phyloP scores from a whole-genome alignment of 192 early-diverging fungal species.

The Coemansia sp. region DNA sequence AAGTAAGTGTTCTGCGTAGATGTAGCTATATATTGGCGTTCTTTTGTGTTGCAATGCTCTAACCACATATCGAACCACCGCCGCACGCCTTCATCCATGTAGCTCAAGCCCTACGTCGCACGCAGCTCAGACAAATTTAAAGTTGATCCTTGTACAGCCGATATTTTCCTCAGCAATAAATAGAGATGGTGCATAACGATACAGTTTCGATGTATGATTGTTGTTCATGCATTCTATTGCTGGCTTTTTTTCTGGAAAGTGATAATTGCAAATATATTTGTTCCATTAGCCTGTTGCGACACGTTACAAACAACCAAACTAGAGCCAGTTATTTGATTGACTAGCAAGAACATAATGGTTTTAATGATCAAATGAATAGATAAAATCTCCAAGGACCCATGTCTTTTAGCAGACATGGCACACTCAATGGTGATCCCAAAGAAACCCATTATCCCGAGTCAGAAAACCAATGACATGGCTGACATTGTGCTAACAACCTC shows the following conservation, averaged over 20 bases:
- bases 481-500: no score
- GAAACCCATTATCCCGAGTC: no score
- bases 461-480: no score
- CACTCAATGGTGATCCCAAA: no score
- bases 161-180: constrained; percentile 14
- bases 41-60: not conserved
- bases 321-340: not conserved
- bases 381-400: not conserved
- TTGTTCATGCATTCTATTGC: not conserved
- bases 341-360: not conserved
- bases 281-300: not conserved
- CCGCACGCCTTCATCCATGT: not conserved
- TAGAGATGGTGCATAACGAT: not conserved
- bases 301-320: no score
- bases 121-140: constrained; percentile 46
- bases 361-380: no score
- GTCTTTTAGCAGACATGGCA: not conserved
- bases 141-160: constrained; percentile 31
- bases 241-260: not conserved
- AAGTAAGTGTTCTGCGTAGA: constrained; percentile 19
- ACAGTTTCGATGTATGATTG: not conserved
- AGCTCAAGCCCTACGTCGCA: constrained; percentile 54
- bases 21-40: not conserved
- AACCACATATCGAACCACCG: not conserved
- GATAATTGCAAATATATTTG: not conserved